These are phyloP conservation scores for Pestalotiopsis fici DNA, from an alignment of 2,329 filamentous ascomycete species.

Conservation along the genomic window DNA sequence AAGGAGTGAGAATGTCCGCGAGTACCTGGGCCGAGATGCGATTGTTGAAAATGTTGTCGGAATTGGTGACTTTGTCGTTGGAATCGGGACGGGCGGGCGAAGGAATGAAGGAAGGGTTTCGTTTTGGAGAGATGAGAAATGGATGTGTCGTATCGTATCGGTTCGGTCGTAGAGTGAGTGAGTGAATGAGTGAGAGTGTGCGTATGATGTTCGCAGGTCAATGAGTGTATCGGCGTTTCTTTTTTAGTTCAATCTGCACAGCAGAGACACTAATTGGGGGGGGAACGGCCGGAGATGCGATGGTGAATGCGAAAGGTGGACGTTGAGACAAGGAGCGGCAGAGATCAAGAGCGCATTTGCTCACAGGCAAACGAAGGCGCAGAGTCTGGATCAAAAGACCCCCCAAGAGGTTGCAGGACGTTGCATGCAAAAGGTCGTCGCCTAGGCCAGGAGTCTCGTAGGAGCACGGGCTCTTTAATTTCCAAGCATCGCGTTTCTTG, in stretches of 20 bases:
- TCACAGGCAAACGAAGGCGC: not conserved
- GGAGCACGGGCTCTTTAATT: slow-evolving; percentile 3
- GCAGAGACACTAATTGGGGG: not conserved
- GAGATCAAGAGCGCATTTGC: not conserved
- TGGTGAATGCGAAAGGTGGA: not conserved
- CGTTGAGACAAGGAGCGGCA: not conserved
- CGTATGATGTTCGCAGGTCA: not conserved
- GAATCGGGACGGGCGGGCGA: not conserved
- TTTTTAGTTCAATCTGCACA: slow-evolving; percentile 1
- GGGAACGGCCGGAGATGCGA: not conserved
- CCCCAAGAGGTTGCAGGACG: not conserved
- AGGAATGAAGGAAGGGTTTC: not conserved
- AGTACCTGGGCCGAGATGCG: not conserved
- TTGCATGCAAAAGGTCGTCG: slow-evolving; percentile 1
- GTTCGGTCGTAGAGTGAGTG: not conserved
- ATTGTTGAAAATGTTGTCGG: not conserved
- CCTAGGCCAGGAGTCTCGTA: not conserved
- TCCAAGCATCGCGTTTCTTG: slow-evolving; percentile 1
- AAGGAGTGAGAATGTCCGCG: not conserved
- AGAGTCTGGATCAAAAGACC: not conserved
- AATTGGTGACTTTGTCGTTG: not conserved
- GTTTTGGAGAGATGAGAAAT: not conserved
- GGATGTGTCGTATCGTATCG: not conserved
- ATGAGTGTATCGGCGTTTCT: slow-evolving; percentile 1
- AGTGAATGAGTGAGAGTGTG: not conserved